phyloP scores from a whole-genome alignment of 2,329 filamentous ascomycete species.

The Nigrograna mackinnonii region DNA sequence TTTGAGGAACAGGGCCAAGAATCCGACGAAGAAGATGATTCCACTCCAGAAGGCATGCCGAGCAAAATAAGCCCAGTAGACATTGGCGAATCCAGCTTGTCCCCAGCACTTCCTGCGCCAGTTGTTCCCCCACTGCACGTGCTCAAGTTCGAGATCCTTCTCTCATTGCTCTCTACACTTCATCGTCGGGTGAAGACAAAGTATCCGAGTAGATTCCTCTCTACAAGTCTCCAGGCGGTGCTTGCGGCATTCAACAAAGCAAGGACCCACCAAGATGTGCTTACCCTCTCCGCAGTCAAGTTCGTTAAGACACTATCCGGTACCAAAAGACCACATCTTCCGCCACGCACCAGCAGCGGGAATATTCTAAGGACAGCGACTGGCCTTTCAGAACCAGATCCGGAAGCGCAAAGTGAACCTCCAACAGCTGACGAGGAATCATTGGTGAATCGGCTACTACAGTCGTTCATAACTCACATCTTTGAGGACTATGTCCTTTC shows the following conservation, averaged over 20 bases:
- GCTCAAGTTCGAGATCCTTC: conserved; percentile 68
- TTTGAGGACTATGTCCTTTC: conserved; percentile 73
- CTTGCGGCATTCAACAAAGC: conserved; percentile 66
- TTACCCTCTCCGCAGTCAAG: conserved; percentile 71
- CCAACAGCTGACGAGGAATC: conserved; percentile 58
- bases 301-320: conserved; percentile 71
- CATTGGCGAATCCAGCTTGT: conserved; percentile 34
- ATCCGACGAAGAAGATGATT: conserved; percentile 50
- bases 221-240: conserved; percentile 74
- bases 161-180: conserved; percentile 73
- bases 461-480: conserved; percentile 78
- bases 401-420: conserved; percentile 55
- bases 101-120: conserved; percentile 24
- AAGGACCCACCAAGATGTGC: conserved; percentile 60
- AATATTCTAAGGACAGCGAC: conserved; percentile 43
- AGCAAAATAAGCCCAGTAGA: conserved; percentile 25
- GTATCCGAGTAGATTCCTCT: conserved; percentile 77
- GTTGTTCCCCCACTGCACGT: conserved; percentile 45
- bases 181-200: conserved; percentile 77
- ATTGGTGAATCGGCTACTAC: conserved; percentile 67
- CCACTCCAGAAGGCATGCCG: conserved; percentile 10
- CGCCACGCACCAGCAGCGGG: conserved; percentile 60
- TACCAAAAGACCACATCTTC: conserved; percentile 66
- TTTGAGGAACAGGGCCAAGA: conserved; percentile 57
- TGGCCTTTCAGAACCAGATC: conserved; percentile 51